phyloP scores from a whole-genome alignment of 345 rosid genomes.

The Barbarea vulgaris region DNA sequence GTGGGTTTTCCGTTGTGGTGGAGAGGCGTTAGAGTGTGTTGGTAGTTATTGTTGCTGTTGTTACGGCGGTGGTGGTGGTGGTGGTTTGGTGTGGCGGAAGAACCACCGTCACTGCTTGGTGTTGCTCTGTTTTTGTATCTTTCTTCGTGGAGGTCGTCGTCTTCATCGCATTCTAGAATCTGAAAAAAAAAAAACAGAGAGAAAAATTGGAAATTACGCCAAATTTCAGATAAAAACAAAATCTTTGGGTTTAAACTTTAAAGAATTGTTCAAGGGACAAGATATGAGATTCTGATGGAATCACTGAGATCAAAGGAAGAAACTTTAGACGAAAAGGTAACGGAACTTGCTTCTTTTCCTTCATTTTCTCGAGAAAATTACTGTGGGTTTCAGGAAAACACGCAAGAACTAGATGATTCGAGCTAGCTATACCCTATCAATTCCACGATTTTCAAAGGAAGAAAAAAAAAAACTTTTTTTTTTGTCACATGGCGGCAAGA shows the following conservation, averaged over 20 bases:
- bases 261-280: not conserved
- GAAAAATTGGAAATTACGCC: not conserved
- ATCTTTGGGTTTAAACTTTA: not conserved
- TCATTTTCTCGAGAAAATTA: conserved; percentile 6
- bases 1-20: conserved; percentile 51
- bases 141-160: conserved; percentile 46
- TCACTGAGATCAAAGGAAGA: conserved; percentile 26
- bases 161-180: conserved; percentile 85
- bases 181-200: conserved; percentile 36
- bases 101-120: conserved; percentile 42
- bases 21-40: conserved; percentile 63
- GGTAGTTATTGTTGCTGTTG: conserved; percentile 49
- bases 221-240: not conserved
- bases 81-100: conserved; percentile 48
- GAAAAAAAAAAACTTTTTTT: not conserved
- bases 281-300: conserved; percentile 17
- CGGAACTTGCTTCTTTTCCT: conserved; percentile 8
- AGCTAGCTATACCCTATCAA: conserved; percentile 16
- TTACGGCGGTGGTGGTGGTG: conserved; percentile 49
- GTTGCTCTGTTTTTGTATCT: conserved; percentile 44
- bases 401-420: not conserved
- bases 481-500: not conserved
- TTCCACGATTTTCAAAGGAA: not conserved
- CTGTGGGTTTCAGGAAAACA: not conserved
- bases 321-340: conserved; percentile 25